A percentile compares a stretch with the other conserved stretches of the same genome.
phyloP scores from a whole-genome alignment of 23 red algal genomes.

The Gracilariopsis chorda region DNA sequence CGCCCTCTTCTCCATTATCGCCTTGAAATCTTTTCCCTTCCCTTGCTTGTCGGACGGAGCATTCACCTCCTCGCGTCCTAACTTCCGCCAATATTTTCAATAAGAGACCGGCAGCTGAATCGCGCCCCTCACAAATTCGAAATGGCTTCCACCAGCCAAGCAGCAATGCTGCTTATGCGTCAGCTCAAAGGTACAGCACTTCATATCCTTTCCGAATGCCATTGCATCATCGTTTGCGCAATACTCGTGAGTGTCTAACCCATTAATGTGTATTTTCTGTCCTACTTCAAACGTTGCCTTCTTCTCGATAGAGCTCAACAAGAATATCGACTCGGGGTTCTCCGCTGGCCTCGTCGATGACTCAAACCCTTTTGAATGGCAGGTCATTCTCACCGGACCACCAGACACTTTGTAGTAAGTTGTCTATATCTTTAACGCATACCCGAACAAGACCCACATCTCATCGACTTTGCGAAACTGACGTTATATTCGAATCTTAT shows the following conservation, averaged over 20 bases:
- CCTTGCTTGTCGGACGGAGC: too few species aligned
- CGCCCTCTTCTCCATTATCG: too few species aligned
- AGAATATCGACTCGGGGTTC: slow-evolving; percentile 88
- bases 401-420: slow-evolving; percentile 94
- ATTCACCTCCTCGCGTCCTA: too few species aligned
- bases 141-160: slow-evolving; percentile 49
- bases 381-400: slow-evolving; percentile 91
- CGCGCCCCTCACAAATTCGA: too few species aligned
- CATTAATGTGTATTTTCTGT: not conserved
- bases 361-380: slow-evolving; percentile 97
- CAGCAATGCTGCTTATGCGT: slow-evolving; percentile 88
- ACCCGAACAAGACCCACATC: too few species aligned
- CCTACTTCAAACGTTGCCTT: not conserved
- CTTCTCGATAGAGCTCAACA: slow-evolving; percentile 82
- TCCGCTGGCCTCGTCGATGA: slow-evolving; percentile 95
- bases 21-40: too few species aligned
- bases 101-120: too few species aligned
- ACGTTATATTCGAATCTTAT: not conserved
- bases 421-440: too few species aligned
- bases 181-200: slow-evolving; percentile 80
- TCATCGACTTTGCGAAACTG: not conserved
- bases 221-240: too few species aligned
- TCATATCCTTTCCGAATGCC: not conserved
- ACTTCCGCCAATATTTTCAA: too few species aligned
- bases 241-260: too few species aligned